Conservation (phyloP, 306 rosid genomes). For the Lotus japonicus region DNA sequence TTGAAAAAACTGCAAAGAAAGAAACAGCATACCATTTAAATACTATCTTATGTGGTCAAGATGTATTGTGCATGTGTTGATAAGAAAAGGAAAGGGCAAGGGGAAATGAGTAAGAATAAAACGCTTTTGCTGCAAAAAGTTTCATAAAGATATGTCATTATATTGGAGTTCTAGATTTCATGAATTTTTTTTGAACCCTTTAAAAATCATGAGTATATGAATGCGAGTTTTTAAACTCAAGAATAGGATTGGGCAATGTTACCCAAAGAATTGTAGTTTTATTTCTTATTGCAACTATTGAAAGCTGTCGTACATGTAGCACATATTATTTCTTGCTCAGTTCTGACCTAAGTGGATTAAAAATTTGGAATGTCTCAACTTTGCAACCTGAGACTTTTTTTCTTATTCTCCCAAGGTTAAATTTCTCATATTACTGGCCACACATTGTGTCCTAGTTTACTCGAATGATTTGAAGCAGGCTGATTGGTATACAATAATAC, state of each 20-base stretch:
- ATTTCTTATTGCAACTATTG: neutral
- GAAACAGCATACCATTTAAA: neutral
- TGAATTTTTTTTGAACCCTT: neutral
- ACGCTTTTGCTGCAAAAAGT: neutral
- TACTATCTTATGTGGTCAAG: neutral
- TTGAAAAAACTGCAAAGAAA: constrained; percentile 8
- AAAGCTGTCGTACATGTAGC: neutral
- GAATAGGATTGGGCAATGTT: neutral
- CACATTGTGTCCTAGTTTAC: constrained; percentile 9
- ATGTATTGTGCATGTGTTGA: neutral
- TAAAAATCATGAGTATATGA: neutral
- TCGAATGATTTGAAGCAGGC: neutral
- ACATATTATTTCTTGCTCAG: neutral
- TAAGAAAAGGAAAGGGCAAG: neutral
- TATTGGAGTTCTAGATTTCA: neutral
- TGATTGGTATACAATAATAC: neutral
- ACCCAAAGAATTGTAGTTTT: neutral
- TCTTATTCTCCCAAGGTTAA: neutral
- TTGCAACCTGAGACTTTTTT: neutral
- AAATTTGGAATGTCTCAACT: neutral
- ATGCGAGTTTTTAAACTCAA: neutral
- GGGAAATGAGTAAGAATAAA: neutral
- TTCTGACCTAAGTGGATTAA: neutral
- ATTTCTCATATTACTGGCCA: neutral
- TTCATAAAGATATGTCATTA: neutral